Evolutionary conservation across 495 filamentous ascomycete genomes (phyloP), one percentile per base, ranked within the genome.

Genomic region (Bacidia rubella): DNA sequence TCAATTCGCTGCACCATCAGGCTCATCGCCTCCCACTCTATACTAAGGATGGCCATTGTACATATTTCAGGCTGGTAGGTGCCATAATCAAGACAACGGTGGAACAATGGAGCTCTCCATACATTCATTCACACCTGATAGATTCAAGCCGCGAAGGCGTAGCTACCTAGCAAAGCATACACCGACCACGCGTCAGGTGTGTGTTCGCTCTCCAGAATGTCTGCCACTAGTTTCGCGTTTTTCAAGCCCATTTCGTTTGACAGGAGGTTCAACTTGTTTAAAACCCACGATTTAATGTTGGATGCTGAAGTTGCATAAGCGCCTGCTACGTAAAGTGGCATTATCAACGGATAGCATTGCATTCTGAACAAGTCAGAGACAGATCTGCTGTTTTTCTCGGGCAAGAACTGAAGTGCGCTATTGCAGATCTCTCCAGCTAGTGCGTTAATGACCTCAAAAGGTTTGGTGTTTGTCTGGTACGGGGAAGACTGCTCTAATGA

Each of bases 131-230:
- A n/a, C n/a, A n/a, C n/a, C n/a, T n/a, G n/a, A n/a, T n/a, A 22
- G 9, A 5, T 10, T 43, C 11, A 43, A 43, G 52, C 52, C 11
- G 54, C 53, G 45, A 67, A 66, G 11, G 65, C 63, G 53, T 65
- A 69, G 47, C 65, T 61, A 5, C 66, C 66, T 26, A 68, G 57
- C 51, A 66, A 46, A 9, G 62, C 49, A 61, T 66, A 69, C 21
- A 67, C 57, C 9, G 56, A 47, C 65, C 63, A 69, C 2, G 61
- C 54, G 29, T 51, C 45, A 25, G 52, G 46, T 25, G 50, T 43
- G 0, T 11, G 46, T 42, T 19, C 39, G 1, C 47, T 47, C 29
- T 55, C 57, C n/a, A 69, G 47, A 9, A 65, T 57, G 11, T 58
- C 48, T 12, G 25, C 53, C 1, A 67, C 63, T 2, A 51, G 12